These are phyloP conservation scores for Corynascus novoguineensis DNA, from an alignment of 495 filamentous ascomycete genomes.

Conservation along the genomic window DNA sequence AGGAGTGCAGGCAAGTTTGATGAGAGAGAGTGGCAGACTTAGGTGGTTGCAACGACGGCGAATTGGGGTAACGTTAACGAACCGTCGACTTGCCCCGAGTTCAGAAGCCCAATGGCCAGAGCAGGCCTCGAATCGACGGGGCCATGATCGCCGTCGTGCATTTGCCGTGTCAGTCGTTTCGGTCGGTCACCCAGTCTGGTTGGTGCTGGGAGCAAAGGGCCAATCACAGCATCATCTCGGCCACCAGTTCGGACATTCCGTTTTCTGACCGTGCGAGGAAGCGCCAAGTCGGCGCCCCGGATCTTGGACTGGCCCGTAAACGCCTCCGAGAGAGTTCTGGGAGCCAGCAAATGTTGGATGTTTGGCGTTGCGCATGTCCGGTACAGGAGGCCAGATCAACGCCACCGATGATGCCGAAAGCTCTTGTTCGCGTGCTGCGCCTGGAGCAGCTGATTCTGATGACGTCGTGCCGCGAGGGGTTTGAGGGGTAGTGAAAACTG, in stretches of 20 bases:
- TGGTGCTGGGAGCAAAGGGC: neutral
- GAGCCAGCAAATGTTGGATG: neutral
- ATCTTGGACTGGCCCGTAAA: slow-evolving; percentile 5
- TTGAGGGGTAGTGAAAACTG: too few relatives aligned
- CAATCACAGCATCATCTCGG: slow-evolving; percentile 6
- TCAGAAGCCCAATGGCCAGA: neutral
- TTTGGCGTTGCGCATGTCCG: too few relatives aligned
- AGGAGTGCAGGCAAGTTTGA: too few relatives aligned
- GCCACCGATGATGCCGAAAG: too few relatives aligned
- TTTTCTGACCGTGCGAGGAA: slow-evolving; percentile 7
- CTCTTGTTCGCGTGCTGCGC: too few relatives aligned
- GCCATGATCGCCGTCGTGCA: slow-evolving; percentile 6
- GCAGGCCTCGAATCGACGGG: neutral
- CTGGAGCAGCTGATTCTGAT: too few relatives aligned
- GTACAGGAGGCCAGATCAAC: too few relatives aligned
- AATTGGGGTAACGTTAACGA: neutral
- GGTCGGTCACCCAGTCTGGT: slow-evolving; percentile 5
- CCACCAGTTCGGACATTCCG: slow-evolving; percentile 8
- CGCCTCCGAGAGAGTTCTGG: neutral
- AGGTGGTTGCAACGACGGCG: neutral
- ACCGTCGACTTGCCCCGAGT: neutral
- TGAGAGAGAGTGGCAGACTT: slow-evolving; percentile 2
- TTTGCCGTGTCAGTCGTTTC: too few relatives aligned
- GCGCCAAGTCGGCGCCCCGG: slow-evolving; percentile 16
- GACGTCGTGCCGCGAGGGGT: too few relatives aligned